Conservation (phyloP, 2,329 filamentous ascomycete genomes). For the Aureobasidium musti region DNA sequence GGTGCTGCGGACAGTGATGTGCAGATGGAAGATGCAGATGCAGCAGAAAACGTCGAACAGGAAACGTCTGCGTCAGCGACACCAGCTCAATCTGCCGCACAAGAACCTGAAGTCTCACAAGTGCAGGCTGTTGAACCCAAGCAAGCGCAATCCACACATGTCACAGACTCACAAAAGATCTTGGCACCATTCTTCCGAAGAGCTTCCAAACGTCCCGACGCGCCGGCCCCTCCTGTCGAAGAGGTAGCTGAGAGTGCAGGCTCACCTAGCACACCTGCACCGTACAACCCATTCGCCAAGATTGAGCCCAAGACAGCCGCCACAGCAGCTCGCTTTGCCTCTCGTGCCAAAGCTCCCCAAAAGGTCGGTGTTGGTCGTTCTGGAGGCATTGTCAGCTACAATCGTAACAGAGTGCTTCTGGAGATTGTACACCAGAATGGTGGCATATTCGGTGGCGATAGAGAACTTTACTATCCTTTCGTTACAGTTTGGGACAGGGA, state of each 20-base stretch:
- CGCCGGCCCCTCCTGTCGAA: neutral
- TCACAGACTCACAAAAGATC: constrained; percentile 8
- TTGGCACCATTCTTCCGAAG: constrained; percentile 15
- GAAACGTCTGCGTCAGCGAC: neutral
- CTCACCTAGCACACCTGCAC: constrained; percentile 14
- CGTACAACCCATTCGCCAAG: neutral
- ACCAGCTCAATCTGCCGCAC: neutral
- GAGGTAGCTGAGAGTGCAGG: neutral
- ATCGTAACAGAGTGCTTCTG: constrained; percentile 55
- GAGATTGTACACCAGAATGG: constrained; percentile 56
- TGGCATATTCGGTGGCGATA: constrained; percentile 58
- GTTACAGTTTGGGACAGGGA: constrained; percentile 54
- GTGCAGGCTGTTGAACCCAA: neutral
- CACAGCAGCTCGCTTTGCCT: neutral
- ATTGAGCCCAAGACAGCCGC: neutral
- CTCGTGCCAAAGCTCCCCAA: neutral
- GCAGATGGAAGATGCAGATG: constrained; percentile 6
- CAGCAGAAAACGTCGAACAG: neutral
- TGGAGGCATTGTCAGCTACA: constrained; percentile 49
- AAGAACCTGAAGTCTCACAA: neutral
- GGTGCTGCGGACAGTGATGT: constrained; percentile 5
- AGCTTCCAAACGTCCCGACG: constrained; percentile 5
- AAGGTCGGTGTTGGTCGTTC: constrained; percentile 34
- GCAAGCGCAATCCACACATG: neutral
- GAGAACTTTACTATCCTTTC: constrained; percentile 59